These are phyloP conservation scores for Ceratocystis destructans DNA, from an alignment of 2,329 filamentous ascomycete genomes.

Conservation along the genomic window DNA sequence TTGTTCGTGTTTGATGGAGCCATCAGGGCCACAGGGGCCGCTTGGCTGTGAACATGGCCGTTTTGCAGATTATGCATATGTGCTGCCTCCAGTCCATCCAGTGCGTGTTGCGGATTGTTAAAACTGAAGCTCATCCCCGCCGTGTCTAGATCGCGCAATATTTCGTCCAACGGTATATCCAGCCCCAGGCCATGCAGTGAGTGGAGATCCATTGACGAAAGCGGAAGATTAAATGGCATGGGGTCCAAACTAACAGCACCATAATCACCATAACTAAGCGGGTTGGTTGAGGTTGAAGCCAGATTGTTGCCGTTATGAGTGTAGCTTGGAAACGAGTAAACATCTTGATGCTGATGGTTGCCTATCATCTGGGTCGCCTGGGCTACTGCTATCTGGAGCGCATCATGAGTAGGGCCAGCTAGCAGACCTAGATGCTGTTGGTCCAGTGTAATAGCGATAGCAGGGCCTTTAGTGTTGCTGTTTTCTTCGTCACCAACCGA, in stretches of 20 bases:
- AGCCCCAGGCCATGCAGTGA: not conserved
- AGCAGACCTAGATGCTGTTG: not conserved
- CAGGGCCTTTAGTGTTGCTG: not conserved
- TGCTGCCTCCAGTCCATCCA: not conserved
- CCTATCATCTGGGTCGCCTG: not conserved
- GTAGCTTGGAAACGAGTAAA: not conserved
- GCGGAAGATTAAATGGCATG: not conserved
- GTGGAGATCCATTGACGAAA: not conserved
- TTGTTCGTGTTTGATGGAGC: not conserved
- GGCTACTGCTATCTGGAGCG: not conserved
- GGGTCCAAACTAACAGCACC: not conserved
- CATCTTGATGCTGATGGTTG: not conserved
- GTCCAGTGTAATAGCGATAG: not conserved
- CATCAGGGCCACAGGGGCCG: constrained; percentile 7
- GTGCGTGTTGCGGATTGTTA: not conserved
- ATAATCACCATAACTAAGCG: not conserved
- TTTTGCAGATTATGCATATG: not conserved
- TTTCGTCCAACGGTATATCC: not conserved
- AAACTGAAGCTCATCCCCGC: not conserved
- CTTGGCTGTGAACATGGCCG: not conserved
- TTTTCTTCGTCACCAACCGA: not conserved
- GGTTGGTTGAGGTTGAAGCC: not conserved
- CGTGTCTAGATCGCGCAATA: not conserved
- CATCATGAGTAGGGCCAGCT: not conserved
- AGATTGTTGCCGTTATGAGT: not conserved